Evolutionary conservation across 108 stramenopile genomes (phyloP).

Genomic region (Fistulifera solaris): DNA sequence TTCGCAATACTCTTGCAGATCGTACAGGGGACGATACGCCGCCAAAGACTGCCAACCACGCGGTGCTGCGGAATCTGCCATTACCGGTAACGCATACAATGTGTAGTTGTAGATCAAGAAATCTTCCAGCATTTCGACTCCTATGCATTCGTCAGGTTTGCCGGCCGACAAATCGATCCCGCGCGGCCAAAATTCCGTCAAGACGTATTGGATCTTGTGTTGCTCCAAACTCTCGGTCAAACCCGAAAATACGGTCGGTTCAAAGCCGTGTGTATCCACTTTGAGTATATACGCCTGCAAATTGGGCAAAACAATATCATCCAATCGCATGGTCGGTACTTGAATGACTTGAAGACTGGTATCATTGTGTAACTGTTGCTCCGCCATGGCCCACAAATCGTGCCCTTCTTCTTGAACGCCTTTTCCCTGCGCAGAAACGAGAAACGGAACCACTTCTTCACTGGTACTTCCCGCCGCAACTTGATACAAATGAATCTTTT

Average conservation of each 20-base stretch:
- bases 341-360: background rate
- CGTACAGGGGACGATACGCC: constrained; percentile 7
- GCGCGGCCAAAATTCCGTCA: constrained; percentile 23
- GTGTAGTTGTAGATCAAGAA: constrained; percentile 4
- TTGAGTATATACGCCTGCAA: constrained; percentile 11
- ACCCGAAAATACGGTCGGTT: constrained; percentile 23
- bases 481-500: constrained; percentile 11
- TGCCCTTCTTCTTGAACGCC: constrained; percentile 13
- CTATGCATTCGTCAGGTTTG: constrained; percentile 1
- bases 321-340: background rate
- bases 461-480: constrained; percentile 8
- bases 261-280: constrained; percentile 32
- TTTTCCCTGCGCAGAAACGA: background rate
- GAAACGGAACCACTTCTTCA: constrained; percentile 3
- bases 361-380: background rate
- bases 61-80: constrained; percentile 11
- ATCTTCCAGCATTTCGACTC: constrained; percentile 3
- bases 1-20: constrained; percentile 9
- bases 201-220: constrained; percentile 4
- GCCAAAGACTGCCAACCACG: background rate
- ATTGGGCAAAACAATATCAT: constrained; percentile 6
- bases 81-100: constrained; percentile 3
- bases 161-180: constrained; percentile 14
- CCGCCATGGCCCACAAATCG: constrained; percentile 17
- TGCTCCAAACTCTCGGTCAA: background rate